phyloP scores from a whole-genome alignment of 345 rosid species.

The Arabidopsis suecica region DNA sequence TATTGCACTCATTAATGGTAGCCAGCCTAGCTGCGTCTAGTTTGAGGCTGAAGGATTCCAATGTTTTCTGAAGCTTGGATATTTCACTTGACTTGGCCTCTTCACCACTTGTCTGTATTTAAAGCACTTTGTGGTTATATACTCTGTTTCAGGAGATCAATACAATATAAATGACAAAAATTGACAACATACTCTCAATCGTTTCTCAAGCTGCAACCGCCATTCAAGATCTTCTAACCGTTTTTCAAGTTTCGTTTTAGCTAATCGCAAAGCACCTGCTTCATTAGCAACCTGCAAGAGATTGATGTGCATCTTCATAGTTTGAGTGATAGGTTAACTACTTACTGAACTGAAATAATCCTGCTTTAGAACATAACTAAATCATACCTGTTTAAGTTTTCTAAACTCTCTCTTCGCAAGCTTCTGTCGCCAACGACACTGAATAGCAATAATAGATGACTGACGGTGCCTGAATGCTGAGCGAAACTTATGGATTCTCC shows the following conservation, averaged over 20 bases:
- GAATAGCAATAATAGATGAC: conserved; percentile 74
- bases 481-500: conserved; percentile 79
- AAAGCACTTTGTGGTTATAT: conserved; percentile 21
- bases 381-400: conserved; percentile 73
- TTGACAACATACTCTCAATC: conserved; percentile 73
- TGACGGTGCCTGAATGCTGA: conserved; percentile 62
- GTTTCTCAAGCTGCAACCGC: conserved; percentile 89
- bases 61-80: conserved; percentile 68
- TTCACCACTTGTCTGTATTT: conserved; percentile 77
- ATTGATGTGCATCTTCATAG: conserved; percentile 29
- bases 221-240: conserved; percentile 90
- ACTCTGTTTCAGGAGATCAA: conserved; percentile 28
- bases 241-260: conserved; percentile 94
- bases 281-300: conserved; percentile 85
- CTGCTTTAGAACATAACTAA: conserved; percentile 23
- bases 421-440: conserved; percentile 89
- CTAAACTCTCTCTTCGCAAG: conserved; percentile 81
- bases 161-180: conserved; percentile 32
- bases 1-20: conserved; percentile 85
- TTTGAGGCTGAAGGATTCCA: conserved; percentile 84
- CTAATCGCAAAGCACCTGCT: conserved; percentile 91
- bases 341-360: conserved; percentile 13
- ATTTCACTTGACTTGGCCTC: conserved; percentile 76
- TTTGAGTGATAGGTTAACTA: conserved; percentile 26
- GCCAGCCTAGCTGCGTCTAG: conserved; percentile 93